Conservation (phyloP, 1,139 yeast species). For the Meyerozyma guilliermondii region DNA sequence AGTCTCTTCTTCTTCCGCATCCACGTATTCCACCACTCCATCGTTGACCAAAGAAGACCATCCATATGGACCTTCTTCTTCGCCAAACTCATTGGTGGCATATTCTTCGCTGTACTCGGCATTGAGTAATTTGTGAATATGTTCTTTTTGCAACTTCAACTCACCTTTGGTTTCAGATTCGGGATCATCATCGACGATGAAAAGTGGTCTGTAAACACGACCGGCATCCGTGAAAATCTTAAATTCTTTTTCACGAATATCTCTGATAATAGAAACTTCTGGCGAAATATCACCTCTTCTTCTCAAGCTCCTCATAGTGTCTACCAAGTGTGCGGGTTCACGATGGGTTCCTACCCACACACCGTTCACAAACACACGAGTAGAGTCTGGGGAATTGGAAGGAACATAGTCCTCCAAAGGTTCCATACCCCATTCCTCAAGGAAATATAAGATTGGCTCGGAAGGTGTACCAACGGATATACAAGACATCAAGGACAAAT, state of each 20-base stretch:
- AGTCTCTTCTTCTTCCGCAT: slow-evolving; percentile 97
- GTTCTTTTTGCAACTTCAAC: slow-evolving; percentile 77
- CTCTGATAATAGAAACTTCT: slow-evolving; percentile 94
- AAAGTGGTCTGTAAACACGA: slow-evolving; percentile 92
- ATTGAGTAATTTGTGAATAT: slow-evolving; percentile 64
- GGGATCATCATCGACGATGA: slow-evolving; percentile 82
- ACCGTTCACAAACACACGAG: slow-evolving; percentile 95
- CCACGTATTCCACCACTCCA: slow-evolving; percentile 91
- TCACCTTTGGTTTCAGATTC: slow-evolving; percentile 75
- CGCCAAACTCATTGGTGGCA: slow-evolving; percentile 49
- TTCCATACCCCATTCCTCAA: slow-evolving; percentile 99
- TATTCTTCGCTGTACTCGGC: slow-evolving; percentile 53
- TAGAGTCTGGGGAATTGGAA: slow-evolving; percentile 83
- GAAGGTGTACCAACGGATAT: slow-evolving; percentile 98
- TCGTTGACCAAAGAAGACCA: slow-evolving; percentile 83
- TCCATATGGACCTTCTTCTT: slow-evolving; percentile 54
- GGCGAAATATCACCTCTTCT: slow-evolving; percentile 95
- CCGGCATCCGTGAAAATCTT: slow-evolving; percentile 98
- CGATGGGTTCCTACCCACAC: slow-evolving; percentile 99
- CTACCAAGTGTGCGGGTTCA: slow-evolving; percentile 87
- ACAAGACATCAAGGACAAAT: slow-evolving; percentile 92
- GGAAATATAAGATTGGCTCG: slow-evolving; percentile 85
- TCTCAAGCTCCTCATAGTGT: slow-evolving; percentile 85
- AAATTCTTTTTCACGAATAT: slow-evolving; percentile 93
- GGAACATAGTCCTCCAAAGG: slow-evolving; percentile 96